Evolutionary conservation across 257 asterid species (phyloP), one percentile per base, ranked within the genome.

Genomic region (Fraxinus cuspidata): DNA sequence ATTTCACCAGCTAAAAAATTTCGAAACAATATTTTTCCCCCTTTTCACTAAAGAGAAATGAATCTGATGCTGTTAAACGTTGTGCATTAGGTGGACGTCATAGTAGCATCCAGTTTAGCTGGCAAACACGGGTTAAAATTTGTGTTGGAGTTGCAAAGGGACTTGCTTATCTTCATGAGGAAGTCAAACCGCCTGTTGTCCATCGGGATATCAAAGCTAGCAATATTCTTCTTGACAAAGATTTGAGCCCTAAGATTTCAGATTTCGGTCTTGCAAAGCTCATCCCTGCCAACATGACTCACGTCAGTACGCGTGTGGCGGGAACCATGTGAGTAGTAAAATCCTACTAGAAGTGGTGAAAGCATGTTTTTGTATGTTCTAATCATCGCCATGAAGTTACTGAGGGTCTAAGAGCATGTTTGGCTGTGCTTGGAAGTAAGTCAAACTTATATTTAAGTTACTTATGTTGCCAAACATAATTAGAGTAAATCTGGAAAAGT

Each of bases 141-240:
- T 86, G 94, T 78, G 65, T 88, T 4, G 99, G 99, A 67, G 85
- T 96, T 74, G 99, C 99, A 7, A 79, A 66, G 72, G 99, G 99
- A 78, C 92, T 96, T 80, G 89, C 99, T 32, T 96, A 89, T 86
- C 98, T 96, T 77, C 99, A 96, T 5, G 98, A 96, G 87, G 97
- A 96, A 88, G 94, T 92, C 74, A 89, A 86, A 76, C 99, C 99
- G 4, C 92, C 88, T 80, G 90, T 96, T 71, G 47, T 96, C 77
- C 99, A 96, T 80, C 92, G 99, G 25, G 99, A 96, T 83, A 96
- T 96, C 81, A 96, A 96, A 87, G 98, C 99, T 3, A 93, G 99
- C 86, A 96, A 96, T 82, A 93, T 96, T 82, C 97, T 96, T 74
- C 97, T 96, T 0, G 98, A 89, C 84, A 89, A 80, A 78, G 93